Base-by-base conservation (phyloP, 2,329 filamentous ascomycete genomes). In the Seiridium cupressi region DNA sequence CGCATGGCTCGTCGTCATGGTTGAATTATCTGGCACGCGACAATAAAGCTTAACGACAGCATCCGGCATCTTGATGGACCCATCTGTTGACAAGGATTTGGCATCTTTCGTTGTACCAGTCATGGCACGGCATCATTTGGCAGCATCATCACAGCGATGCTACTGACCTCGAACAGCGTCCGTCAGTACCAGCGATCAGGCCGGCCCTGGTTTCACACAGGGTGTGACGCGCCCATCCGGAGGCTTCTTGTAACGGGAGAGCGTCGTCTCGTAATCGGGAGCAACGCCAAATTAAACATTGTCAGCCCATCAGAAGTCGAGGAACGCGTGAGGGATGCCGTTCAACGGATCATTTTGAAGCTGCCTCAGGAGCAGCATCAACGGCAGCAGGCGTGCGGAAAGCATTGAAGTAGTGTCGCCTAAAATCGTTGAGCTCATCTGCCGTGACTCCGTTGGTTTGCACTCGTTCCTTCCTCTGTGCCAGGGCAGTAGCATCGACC, bases 401-500 rank as follows among this genome's bases (percentile, higher is more conserved):
- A 58, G 80, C 81, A 61, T 75, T 81, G 67, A 87, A 87, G 71
- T 87, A 87, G 38, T 80, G 79, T 59, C 80, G 79, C 53, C 84
- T 81, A 68, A 87, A 87, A 6, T 84, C 83, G 63, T 87, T 87
- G 60, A 87, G 75, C 62, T 87, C 84, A 68, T 87, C 81, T 36
- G 81, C 84, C 2, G 83, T 83, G 58, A 74, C 79, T 18, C 84
- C 84, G 38, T 69, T 67, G 3, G 67, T 69, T 1, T 70, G 67
- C 55, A 66, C 68, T 60, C 63, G 70, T 66, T 58, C 63, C 65
- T 64, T 72, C 69, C 58, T 69, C 40, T 64, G 63, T 51, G 72
- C 70, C 31, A 85, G 69, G 6, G 77, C 77, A 1, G 71, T 69
- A 9, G 67, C 62, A 56, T 82, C 80, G 6, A 91, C 81, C 40